Conservation (phyloP, 1,284 basidiomycete species). For the Boletus smithii region DNA sequence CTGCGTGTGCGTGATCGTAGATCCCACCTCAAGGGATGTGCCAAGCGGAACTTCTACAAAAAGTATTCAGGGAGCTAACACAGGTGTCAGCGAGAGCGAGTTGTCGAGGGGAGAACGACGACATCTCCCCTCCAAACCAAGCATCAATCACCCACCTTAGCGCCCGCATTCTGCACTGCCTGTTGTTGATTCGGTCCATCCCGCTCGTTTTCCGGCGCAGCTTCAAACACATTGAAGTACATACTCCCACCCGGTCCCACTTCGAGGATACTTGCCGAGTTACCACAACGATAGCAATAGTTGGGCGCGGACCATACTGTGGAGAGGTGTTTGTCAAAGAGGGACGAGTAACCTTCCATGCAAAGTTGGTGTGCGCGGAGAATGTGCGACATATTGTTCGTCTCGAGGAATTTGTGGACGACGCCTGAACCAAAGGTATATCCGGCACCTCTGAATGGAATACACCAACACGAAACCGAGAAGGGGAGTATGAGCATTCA, state of each 20-base stretch:
- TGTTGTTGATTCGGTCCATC: slow-evolving; percentile 77
- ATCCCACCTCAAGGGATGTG: slow-evolving; percentile 3
- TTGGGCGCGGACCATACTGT: slow-evolving; percentile 99
- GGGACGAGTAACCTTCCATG: slow-evolving; percentile 96
- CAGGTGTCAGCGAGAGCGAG: slow-evolving; percentile 11
- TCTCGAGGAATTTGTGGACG: slow-evolving; percentile 94
- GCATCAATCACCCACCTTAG: slow-evolving; percentile 48
- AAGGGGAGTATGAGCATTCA: slow-evolving; percentile 5
- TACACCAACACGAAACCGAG: neutral
- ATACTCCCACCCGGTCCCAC: slow-evolving; percentile 87
- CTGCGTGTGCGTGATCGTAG: slow-evolving; percentile 6
- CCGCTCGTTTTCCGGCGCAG: slow-evolving; percentile 95
- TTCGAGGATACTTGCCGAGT: slow-evolving; percentile 94
- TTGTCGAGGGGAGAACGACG: neutral
- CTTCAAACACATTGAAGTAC: slow-evolving; percentile 98
- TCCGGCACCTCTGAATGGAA: slow-evolving; percentile 78
- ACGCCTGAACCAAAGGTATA: slow-evolving; percentile 99
- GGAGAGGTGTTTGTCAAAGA: slow-evolving; percentile 93
- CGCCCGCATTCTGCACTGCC: slow-evolving; percentile 62
- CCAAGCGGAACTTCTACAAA: slow-evolving; percentile 38
- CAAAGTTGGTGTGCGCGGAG: slow-evolving; percentile 97
- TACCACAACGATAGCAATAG: slow-evolving; percentile 98
- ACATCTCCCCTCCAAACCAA: neutral
- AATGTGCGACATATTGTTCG: slow-evolving; percentile 97
- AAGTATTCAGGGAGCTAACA: slow-evolving; percentile 68